Evolutionary conservation across 768 basidiomycete genomes (phyloP).

Genomic region (Mycena vitilis): DNA sequence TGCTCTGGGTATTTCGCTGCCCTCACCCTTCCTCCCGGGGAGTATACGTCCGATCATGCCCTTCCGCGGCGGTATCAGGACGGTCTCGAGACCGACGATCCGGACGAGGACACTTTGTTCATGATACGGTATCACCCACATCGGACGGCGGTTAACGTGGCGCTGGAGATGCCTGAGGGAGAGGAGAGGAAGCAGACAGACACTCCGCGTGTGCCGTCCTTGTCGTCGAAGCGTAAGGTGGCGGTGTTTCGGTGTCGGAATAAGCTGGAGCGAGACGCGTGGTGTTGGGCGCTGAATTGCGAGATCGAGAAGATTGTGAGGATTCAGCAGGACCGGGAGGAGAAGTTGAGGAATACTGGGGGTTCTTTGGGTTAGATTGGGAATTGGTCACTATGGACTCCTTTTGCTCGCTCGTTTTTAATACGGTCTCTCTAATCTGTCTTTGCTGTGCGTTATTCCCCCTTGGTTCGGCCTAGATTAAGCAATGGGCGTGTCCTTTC

Average conservation of each 20-base stretch:
- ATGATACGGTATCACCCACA: conserved; percentile 77
- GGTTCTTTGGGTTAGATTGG: conserved; percentile 24
- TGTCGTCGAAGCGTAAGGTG: conserved; percentile 70
- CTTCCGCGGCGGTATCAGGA: conserved; percentile 87
- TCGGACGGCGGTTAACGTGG: conserved; percentile 33
- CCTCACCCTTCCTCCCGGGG: conserved; percentile 69
- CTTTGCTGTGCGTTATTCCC: too few relatives aligned
- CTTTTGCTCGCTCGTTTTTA: neutral
- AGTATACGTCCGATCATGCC: conserved; percentile 66
- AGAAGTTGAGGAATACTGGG: conserved; percentile 72
- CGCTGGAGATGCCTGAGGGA: conserved; percentile 41
- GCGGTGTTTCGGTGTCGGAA: conserved; percentile 80
- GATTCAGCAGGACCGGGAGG: conserved; percentile 71
- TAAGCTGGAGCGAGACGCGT: conserved; percentile 90
- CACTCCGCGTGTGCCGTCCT: conserved; percentile 55
- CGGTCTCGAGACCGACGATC: conserved; percentile 88
- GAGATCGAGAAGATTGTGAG: conserved; percentile 89
- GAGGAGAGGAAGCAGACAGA: conserved; percentile 42
- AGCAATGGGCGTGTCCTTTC: too few relatives aligned
- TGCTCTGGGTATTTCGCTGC: conserved; percentile 89
- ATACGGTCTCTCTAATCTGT: neutral
- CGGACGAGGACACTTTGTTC: conserved; percentile 89
- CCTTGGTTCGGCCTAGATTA: too few relatives aligned
- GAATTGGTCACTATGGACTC: neutral
- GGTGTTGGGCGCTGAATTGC: conserved; percentile 93